Base-by-base conservation (phyloP, 2,329 filamentous ascomycete genomes). In the Dendrostoma leiphaemia region DNA sequence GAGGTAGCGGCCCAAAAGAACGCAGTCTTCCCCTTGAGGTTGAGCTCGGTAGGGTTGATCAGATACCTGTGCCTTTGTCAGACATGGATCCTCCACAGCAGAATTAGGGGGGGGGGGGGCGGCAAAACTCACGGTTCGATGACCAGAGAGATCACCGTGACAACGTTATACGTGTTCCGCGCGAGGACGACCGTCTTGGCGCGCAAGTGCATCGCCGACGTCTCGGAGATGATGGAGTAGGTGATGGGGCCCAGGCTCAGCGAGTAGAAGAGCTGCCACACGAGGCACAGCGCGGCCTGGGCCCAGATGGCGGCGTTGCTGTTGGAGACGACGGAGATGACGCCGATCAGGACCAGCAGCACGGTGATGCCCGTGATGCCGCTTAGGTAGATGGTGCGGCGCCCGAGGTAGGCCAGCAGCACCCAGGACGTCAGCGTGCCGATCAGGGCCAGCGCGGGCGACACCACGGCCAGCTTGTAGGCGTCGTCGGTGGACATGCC, bases 111-210 rank as follows among this genome's bases (percentile, higher is more conserved):
- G n/a, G n/a, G n/a, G n/a, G n/a, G n/a, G 0, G 72, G 71, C 2
- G 70, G 65, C 41, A 74, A 51, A 35, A 75, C 65, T 26, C 71
- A 63, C 3, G 71, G 71, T 54, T 74, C 64, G 23, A 76, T 54
- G 4, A 73, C 61, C 29, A 69, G 70, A 13, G 69, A 70, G 13
- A 76, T 66, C 43, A 75, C 70, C 59, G 74, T 74, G 15, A 67
- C 71, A 12, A 73, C 54, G 50, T 75, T 73, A 56, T 75, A 75
- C 2, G 63, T 65, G 19, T 63, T 74, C 45, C 76, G 68, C 1
- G 72, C 74, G n/a, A 78, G 61, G 10, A 76, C 74, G 17, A 78
- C 71, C 0, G 74, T 74, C 64, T 77, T 74, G 44, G 72, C 74
- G 41, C 75, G 69, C 21, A 78, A 68, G 34, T 75, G 74, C 4